Evolutionary conservation across 2,329 filamentous ascomycete genomes (phyloP).

Genomic region (Cladophialophora exuberans): DNA sequence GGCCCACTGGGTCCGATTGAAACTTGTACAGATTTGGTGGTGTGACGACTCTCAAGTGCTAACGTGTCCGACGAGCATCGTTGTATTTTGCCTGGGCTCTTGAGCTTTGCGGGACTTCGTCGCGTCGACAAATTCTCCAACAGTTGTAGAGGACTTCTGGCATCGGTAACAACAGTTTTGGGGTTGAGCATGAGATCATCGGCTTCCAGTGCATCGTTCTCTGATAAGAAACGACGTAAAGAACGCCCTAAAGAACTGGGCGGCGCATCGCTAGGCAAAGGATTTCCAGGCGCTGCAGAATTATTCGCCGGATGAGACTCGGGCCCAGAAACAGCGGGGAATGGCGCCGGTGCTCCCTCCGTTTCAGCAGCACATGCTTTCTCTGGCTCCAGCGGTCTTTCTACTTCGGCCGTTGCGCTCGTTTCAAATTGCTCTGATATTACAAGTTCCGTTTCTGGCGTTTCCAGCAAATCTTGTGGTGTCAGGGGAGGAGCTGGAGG

Average conservation of each 20-base stretch:
- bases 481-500: too few relatives aligned
- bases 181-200: slow-evolving; percentile 1
- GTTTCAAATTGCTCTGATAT: not conserved
- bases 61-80: slow-evolving; percentile 24
- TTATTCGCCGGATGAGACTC: too few relatives aligned
- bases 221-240: slow-evolving; percentile 27
- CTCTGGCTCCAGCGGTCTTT: not conserved
- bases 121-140: slow-evolving; percentile 10
- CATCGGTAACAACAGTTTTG: not conserved
- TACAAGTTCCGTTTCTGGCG: not conserved
- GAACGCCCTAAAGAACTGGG: not conserved
- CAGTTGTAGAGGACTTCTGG: slow-evolving; percentile 14
- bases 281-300: too few relatives aligned
- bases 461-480: too few relatives aligned
- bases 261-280: not conserved
- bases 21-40: not conserved
- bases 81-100: slow-evolving; percentile 18
- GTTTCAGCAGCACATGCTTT: not conserved
- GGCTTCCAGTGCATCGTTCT: slow-evolving; percentile 22
- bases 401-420: not conserved
- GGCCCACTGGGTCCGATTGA: slow-evolving; percentile 19
- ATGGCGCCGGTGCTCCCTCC: too few relatives aligned
- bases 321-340: too few relatives aligned
- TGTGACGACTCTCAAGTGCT: not conserved
- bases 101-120: slow-evolving; percentile 9